Conservation (phyloP, 345 rosid species). For the Anacardium occidentale region DNA sequence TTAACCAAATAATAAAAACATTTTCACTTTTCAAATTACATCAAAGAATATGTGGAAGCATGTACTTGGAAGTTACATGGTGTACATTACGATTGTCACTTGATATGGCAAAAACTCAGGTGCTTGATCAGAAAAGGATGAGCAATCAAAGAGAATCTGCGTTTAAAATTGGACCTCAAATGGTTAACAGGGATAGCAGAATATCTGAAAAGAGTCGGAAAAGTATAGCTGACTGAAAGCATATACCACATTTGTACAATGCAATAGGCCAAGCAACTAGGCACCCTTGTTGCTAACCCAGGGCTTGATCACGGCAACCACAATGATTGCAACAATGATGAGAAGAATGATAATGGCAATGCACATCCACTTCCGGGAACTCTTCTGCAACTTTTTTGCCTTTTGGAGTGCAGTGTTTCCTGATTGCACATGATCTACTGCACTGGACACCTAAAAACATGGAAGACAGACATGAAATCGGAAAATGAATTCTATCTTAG, state of each 20-base stretch:
- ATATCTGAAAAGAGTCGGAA: neutral
- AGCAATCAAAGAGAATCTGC: neutral
- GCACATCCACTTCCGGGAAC: slow-evolving; percentile 93
- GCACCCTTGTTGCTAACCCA: slow-evolving; percentile 79
- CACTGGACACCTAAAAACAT: slow-evolving; percentile 64
- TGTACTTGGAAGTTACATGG: neutral
- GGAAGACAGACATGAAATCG: neutral
- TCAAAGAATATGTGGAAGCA: neutral
- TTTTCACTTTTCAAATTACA: neutral
- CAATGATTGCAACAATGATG: slow-evolving; percentile 59
- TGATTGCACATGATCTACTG: slow-evolving; percentile 88
- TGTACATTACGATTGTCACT: neutral
- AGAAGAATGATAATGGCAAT: slow-evolving; percentile 84
- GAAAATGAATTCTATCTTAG: neutral
- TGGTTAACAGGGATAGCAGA: slow-evolving; percentile 12
- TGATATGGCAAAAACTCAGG: neutral
- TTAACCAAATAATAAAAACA: neutral
- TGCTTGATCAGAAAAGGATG: neutral
- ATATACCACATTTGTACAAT: slow-evolving; percentile 29
- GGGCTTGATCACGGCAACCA: slow-evolving; percentile 67
- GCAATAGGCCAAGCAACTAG: slow-evolving; percentile 27
- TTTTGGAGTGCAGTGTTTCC: slow-evolving; percentile 71
- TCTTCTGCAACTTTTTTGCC: slow-evolving; percentile 72
- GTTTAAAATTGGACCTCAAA: slow-evolving; percentile 7
- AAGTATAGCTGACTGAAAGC: slow-evolving; percentile 21